Base-by-base conservation (phyloP, 2,329 filamentous ascomycete genomes). In the Trichoderma hamatum region DNA sequence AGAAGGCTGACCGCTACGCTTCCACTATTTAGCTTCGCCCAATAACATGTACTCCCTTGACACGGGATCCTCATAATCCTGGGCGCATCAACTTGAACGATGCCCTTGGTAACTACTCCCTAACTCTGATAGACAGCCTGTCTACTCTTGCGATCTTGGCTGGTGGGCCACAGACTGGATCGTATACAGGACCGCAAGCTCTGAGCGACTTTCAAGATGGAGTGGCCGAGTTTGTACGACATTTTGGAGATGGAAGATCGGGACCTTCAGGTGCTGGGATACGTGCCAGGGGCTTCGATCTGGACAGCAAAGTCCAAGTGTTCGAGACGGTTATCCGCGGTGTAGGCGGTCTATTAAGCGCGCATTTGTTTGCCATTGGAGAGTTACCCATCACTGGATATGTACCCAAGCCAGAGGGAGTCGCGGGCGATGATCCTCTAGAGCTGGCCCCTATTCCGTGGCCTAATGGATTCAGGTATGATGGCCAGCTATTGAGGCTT, bases 281-380 rank as follows among this genome's bases (percentile, higher is more conserved):
- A 69, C 85, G 93, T 72, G 89, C 90, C 3, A 87, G 89, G 67
- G 96, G 94, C 0, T 99, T 99, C 75, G 93, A 99, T 79, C 84
- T 97, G 51, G 95, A 99, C 80, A 97, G 94, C 82, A 99, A 98
- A 80, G 96, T 99, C 2, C 95, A 99, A 81, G 93, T 99, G 49
- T 99, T 99, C 76, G 96, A 99, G 82, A 98, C 95, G 0, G 95
- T 97, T 43, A 99, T 99, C 74, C 88, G 96, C 69, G 96, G 95
- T 19, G 88, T 97, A 56, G 96, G 96, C 16, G 96, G 96, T 0
- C 83, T 99, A 68, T 82, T 99, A 72, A 97, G 94, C 76, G 94
- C 95, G 2, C 96, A 99, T 81, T 82, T 97, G 52, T 99, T 99
- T 78, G 95, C 96, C 14, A 85, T 94, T 26, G 96, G 94, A 39